These are phyloP conservation scores for Leccinum sublutescens DNA, from an alignment of 768 basidiomycete species.

Conservation along the genomic window DNA sequence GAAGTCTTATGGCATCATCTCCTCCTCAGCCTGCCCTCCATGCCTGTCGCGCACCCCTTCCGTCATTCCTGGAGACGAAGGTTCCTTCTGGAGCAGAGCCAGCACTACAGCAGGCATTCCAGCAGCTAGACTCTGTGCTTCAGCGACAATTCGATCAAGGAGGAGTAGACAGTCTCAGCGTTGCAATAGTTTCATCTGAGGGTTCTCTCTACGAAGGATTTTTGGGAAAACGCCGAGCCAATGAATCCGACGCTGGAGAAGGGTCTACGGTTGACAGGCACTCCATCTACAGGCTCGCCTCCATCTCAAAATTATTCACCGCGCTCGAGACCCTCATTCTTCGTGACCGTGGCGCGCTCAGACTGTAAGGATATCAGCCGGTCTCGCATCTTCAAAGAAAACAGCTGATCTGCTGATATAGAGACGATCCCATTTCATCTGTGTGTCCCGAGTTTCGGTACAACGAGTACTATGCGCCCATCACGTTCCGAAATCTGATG, in stretches of 20 bases:
- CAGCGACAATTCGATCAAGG: conserved; percentile 23
- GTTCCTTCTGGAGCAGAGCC: conserved; percentile 15
- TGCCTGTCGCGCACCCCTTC: conserved; percentile 19
- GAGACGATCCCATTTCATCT: conserved; percentile 49
- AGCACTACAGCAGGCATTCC: conserved; percentile 8
- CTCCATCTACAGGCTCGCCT: conserved; percentile 52
- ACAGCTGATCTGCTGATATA: not conserved
- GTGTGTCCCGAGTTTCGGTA: conserved; percentile 24
- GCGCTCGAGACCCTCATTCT: conserved; percentile 48
- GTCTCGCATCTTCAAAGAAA: not conserved
- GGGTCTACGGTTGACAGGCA: conserved; percentile 35
- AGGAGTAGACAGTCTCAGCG: conserved; percentile 49
- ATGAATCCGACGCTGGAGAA: conserved; percentile 35
- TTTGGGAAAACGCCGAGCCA: conserved; percentile 44
- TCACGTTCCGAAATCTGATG: conserved; percentile 42
- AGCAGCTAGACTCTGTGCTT: conserved; percentile 7
- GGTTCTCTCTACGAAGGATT: conserved; percentile 46
- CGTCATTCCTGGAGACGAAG: conserved; percentile 12
- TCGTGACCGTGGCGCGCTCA: conserved; percentile 43
- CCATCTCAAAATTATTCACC: conserved; percentile 51
- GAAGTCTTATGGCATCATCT: not conserved
- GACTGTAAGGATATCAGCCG: conserved; percentile 29
- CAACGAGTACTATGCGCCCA: conserved; percentile 25
- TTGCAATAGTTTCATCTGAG: conserved; percentile 46
- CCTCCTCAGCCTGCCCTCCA: not conserved